Evolutionary conservation across 768 basidiomycete genomes (phyloP).

Genomic region (Paxillus rubicundulus): DNA sequence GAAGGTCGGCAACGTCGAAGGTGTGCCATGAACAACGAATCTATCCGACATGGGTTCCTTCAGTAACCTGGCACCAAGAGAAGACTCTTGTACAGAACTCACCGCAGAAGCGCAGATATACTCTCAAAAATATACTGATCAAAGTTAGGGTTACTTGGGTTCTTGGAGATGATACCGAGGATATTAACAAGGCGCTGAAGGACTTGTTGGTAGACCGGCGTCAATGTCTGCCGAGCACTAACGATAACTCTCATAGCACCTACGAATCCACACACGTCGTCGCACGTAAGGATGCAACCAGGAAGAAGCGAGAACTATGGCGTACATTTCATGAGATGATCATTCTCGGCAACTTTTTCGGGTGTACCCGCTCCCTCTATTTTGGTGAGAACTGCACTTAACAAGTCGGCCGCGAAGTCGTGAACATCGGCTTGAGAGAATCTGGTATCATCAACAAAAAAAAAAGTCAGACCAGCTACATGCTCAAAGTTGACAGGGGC

Average conservation of each 20-base stretch:
- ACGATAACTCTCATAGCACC: constrained; percentile 93
- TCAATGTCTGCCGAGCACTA: constrained; percentile 78
- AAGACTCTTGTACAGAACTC: constrained; percentile 5
- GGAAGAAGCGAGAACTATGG: background rate
- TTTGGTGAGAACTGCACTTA: constrained; percentile 70
- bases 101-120: constrained; percentile 91
- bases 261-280: constrained; percentile 28
- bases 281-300: background rate
- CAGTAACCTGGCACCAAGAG: background rate
- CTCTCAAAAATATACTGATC: constrained; percentile 98
- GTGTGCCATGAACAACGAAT: constrained; percentile 75
- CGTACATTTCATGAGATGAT: constrained; percentile 96
- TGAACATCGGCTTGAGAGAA: constrained; percentile 87
- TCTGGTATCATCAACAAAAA: constrained; percentile 37
- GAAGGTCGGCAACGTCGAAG: constrained; percentile 66
- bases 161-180: constrained; percentile 85
- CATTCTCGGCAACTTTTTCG: constrained; percentile 95
- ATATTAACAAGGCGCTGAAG: constrained; percentile 78
- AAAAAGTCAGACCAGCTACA: background rate
- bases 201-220: constrained; percentile 60
- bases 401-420: constrained; percentile 71
- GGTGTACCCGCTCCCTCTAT: constrained; percentile 78
- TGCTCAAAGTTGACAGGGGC: background rate
- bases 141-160: constrained; percentile 96
- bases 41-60: constrained; percentile 36